Conservation (phyloP, 2,329 filamentous ascomycete genomes). For the Huntiella decipiens region DNA sequence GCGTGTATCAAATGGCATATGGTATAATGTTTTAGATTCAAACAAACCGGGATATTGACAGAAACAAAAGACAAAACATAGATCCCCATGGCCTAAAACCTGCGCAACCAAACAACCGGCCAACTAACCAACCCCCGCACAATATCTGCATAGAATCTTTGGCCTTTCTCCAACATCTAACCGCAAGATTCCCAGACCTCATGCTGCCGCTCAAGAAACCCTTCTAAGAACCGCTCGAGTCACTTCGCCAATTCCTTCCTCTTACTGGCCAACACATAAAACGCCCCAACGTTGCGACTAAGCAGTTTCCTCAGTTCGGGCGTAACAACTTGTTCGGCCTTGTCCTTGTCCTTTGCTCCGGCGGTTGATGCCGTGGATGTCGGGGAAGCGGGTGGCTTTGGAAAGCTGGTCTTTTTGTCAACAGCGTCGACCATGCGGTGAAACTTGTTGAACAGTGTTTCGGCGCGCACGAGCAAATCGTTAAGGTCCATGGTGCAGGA, state of each 20-base stretch:
- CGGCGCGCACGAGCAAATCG: constrained; percentile 69
- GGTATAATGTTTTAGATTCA: too few relatives aligned
- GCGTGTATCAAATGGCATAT: too few relatives aligned
- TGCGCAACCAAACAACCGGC: too few relatives aligned
- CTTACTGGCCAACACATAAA: constrained; percentile 17
- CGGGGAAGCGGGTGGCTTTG: constrained; percentile 18
- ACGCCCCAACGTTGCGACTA: constrained; percentile 27
- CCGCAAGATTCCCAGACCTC: constrained; percentile 1
- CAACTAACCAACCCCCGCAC: neutral
- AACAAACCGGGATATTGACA: neutral
- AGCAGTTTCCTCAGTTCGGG: constrained; percentile 36
- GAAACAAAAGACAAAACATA: neutral
- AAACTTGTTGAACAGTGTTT: constrained; percentile 74
- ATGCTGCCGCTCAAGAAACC: constrained; percentile 6
- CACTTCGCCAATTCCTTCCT: constrained; percentile 5
- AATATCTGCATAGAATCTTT: neutral
- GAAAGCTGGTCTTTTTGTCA: constrained; percentile 80
- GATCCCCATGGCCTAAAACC: neutral
- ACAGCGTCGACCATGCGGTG: constrained; percentile 76
- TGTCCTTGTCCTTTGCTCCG: constrained; percentile 12
- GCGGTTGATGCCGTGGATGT: constrained; percentile 10
- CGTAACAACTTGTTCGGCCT: constrained; percentile 30
- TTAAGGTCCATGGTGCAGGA: constrained; percentile 83
- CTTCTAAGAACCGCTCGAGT: constrained; percentile 6
- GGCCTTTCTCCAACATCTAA: too few relatives aligned